Evolutionary conservation across 768 basidiomycete genomes (phyloP).

Genomic region (Psilocybe sp.): DNA sequence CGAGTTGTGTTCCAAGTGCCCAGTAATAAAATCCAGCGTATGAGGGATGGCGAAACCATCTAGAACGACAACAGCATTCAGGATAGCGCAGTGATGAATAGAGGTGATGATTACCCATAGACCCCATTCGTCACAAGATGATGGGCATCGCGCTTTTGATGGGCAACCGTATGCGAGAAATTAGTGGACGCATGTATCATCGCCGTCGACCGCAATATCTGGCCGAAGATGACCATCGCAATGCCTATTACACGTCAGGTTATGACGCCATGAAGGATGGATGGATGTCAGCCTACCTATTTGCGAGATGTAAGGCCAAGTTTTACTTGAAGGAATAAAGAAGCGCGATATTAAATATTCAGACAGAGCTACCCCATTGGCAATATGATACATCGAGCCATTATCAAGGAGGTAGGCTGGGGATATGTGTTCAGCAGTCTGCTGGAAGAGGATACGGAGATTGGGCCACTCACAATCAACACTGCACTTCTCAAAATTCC

Average conservation of each 20-base stretch:
- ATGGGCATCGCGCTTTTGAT: slow-evolving; percentile 70
- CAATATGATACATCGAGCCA: slow-evolving; percentile 79
- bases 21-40: slow-evolving; percentile 98
- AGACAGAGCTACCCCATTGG: slow-evolving; percentile 70
- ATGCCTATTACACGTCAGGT: slow-evolving; percentile 48
- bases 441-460: background rate
- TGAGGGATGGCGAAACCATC: slow-evolving; percentile 91
- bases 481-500: slow-evolving; percentile 90
- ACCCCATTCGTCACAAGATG: slow-evolving; percentile 84
- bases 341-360: slow-evolving; percentile 79
- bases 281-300: slow-evolving; percentile 43
- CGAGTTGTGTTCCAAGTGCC: slow-evolving; percentile 92
- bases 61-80: slow-evolving; percentile 21
- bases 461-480: slow-evolving; percentile 74
- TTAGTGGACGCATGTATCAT: slow-evolving; percentile 95
- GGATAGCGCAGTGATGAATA: background rate
- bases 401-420: slow-evolving; percentile 94
- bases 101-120: slow-evolving; percentile 60
- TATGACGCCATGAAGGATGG: background rate
- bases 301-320: slow-evolving; percentile 51
- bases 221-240: slow-evolving; percentile 62
- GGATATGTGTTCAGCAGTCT: slow-evolving; percentile 1
- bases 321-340: slow-evolving; percentile 64
- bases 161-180: slow-evolving; percentile 89
- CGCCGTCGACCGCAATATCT: slow-evolving; percentile 79